Evolutionary conservation across 108 stramenopile genomes (phyloP).

Genomic region (Cyclotella atomus): DNA sequence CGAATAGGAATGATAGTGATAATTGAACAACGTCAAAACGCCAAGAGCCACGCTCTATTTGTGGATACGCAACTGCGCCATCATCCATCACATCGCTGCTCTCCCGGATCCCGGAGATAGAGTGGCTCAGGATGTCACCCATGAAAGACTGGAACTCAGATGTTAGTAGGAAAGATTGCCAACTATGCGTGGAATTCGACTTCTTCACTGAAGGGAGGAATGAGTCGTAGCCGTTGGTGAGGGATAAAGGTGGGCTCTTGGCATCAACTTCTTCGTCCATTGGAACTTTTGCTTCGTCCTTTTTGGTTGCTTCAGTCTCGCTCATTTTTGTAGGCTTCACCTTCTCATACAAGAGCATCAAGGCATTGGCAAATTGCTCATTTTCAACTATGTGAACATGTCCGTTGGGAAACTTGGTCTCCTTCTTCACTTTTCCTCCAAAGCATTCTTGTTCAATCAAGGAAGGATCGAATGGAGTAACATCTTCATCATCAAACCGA

Average conservation of each 20-base stretch:
- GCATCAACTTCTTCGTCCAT: constrained; percentile 43
- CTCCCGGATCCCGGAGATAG: constrained; percentile 32
- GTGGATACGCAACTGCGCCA: constrained; percentile 3
- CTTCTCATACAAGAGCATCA: constrained; percentile 98
- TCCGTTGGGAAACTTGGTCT: constrained; percentile 91
- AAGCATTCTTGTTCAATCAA: constrained; percentile 93
- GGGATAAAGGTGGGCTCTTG: constrained; percentile 4
- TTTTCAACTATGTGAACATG: constrained; percentile 90
- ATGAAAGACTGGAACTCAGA: constrained; percentile 90
- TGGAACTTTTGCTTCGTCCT: constrained; percentile 17
- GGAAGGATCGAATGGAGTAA: constrained; percentile 91
- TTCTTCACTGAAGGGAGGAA: constrained; percentile 87
- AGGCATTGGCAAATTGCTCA: constrained; percentile 95
- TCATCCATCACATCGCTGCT: constrained; percentile 55
- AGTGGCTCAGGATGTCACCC: constrained; percentile 68
- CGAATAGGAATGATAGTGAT: constrained; percentile 73
- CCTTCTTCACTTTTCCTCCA: constrained; percentile 94
- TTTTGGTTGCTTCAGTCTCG: constrained; percentile 14
- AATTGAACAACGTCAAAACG: constrained; percentile 54
- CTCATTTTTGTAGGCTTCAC: constrained; percentile 71
- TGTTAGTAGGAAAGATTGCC: constrained; percentile 91
- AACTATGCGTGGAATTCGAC: constrained; percentile 85
- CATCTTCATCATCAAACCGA: constrained; percentile 98
- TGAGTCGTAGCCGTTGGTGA: constrained; percentile 74
- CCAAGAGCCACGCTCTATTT: constrained; percentile 47